Conservation (phyloP, 2,329 filamentous ascomycete species). For the Cercospora sp. region DNA sequence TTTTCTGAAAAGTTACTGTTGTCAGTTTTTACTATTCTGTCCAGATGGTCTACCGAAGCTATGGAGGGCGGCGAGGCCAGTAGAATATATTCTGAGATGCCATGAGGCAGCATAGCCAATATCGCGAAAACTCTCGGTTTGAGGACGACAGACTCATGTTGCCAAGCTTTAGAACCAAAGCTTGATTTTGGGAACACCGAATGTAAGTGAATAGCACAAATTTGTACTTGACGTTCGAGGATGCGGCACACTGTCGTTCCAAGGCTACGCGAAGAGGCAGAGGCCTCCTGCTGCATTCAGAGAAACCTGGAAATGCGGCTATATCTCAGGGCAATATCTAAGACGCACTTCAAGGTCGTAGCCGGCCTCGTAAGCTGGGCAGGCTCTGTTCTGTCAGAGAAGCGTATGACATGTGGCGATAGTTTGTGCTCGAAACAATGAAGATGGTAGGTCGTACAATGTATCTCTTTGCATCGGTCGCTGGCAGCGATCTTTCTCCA, state of each 20-base stretch:
- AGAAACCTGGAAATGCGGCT: too few species aligned
- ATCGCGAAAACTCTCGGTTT: neutral
- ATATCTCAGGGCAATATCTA: too few species aligned
- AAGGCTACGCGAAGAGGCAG: too few species aligned
- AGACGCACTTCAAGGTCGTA: too few species aligned
- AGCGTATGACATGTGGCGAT: too few species aligned
- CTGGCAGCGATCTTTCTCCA: neutral
- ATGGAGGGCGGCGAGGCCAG: neutral
- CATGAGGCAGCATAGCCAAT: neutral
- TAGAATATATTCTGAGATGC: neutral
- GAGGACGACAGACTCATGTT: neutral
- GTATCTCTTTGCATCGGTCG: too few species aligned
- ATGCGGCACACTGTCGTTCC: neutral
- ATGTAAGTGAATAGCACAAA: neutral
- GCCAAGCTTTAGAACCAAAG: neutral
- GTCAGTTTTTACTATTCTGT: neutral
- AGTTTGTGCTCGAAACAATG: too few species aligned
- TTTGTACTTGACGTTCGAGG: too few species aligned
- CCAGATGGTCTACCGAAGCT: neutral
- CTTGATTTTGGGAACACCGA: neutral
- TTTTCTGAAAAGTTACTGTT: neutral
- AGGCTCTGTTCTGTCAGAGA: too few species aligned
- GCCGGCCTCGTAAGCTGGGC: too few species aligned
- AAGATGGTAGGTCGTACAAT: too few species aligned
- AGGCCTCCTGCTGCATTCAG: too few species aligned